Base-by-base conservation (phyloP, 805 yeast genomes). In the Kuraishia piskuri region DNA sequence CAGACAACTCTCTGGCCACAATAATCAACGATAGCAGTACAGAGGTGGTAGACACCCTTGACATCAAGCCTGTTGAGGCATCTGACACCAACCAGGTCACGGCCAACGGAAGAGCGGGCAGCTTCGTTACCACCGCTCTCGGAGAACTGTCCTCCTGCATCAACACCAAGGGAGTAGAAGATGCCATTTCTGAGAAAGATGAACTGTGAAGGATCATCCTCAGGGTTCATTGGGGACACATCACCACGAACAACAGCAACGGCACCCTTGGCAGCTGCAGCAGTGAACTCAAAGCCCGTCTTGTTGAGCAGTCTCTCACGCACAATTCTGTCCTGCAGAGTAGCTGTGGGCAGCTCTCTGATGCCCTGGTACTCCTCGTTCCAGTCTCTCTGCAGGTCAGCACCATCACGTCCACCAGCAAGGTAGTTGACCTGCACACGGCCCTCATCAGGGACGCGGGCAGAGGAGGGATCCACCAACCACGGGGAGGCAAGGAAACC, bases 341-440 rank as follows among this genome's bases (percentile, higher is more conserved):
- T 67, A 1, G 74, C 63, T 37, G 75, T 72, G 31, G 90, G 82
- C 56, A 90, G 75, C 58, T 90, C 97, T 57, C 82, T 80, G 50
- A 89, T 76, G 2, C 89, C 76, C 72, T 94, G 98, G 63, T 83
- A 83, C 61, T 94, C 97, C 59, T 87, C 96, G 66, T 90, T 90
- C 88, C 95, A 91, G 61, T 92, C 96, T 61, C 84, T 84, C 46
- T 71, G 68, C 21, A 70, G 65, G 50, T 78, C 84, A 25, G 79
- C 76, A 46, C 84, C 86, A 58, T 82, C 86, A 22, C 77, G 74
- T 44, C 88, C 88, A 57, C 79, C 78, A 47, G 68, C 61, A 48
- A 83, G 69, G 50, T 73, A 72, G 57, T 68, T 79, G 51, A 76
- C 70, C 69, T 87, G 94, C 36, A 83, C 67, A 58, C 84, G 75